A percentile compares a stretch with the other conserved stretches of the same genome.
phyloP scores from a whole-genome alignment of 2,329 filamentous ascomycete species.

The Cytospora leucostoma region DNA sequence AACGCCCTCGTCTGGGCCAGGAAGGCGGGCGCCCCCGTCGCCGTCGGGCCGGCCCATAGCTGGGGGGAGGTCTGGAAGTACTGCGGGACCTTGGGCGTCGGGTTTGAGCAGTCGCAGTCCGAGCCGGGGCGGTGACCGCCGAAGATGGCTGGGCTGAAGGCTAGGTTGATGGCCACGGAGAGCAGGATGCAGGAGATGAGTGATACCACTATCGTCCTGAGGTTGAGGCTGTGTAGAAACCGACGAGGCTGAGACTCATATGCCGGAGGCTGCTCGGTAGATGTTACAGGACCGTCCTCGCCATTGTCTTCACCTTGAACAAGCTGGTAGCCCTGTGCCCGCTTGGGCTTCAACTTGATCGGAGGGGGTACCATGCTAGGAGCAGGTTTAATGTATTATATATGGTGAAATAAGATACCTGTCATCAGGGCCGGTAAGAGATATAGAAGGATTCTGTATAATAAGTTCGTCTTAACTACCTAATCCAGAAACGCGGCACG shows the following conservation, averaged over 20 bases:
- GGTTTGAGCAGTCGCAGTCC: conserved; percentile 14
- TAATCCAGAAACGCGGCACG: background rate
- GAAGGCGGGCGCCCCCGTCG: conserved; percentile 70
- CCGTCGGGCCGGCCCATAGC: conserved; percentile 64
- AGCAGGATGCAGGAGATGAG: conserved; percentile 31
- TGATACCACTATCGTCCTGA: conserved; percentile 29
- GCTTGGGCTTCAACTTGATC: conserved; percentile 23
- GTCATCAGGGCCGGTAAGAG: background rate
- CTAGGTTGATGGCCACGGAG: conserved; percentile 31
- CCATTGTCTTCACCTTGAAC: conserved; percentile 24
- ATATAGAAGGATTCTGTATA: background rate
- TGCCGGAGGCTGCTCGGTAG: conserved; percentile 16
- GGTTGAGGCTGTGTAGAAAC: conserved; percentile 20
- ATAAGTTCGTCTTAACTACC: background rate
- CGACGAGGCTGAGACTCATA: conserved; percentile 22
- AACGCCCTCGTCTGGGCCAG: conserved; percentile 71
- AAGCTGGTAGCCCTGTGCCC: conserved; percentile 28
- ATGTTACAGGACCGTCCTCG: conserved; percentile 19
- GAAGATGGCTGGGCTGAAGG: conserved; percentile 28
- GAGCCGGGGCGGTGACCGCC: conserved; percentile 17
- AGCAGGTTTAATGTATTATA: background rate
- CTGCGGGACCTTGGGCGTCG: conserved; percentile 51
- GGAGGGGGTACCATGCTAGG: conserved; percentile 23
- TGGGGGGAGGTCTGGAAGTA: conserved; percentile 65
- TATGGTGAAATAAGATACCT: background rate